Percentiles rank a stretch among this genome's conserved stretches.
phyloP scores from a whole-genome alignment of 768 basidiomycete genomes.

The Russula sp. region DNA sequence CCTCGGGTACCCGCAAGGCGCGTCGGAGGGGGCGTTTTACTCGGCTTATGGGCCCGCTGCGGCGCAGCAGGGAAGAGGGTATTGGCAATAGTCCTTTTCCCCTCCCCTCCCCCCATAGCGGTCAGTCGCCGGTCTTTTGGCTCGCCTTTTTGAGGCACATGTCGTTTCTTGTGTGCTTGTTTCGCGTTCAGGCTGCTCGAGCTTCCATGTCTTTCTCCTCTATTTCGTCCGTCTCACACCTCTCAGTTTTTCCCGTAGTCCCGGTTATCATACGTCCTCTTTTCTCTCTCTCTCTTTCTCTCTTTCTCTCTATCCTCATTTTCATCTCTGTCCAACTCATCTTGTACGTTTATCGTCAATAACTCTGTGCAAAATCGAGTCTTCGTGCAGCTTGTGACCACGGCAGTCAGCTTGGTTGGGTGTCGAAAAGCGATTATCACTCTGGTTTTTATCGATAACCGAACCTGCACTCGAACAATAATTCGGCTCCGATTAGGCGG shows the following conservation, averaged over 20 bases:
- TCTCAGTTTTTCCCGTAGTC: constrained; percentile 16
- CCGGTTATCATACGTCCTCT: constrained; percentile 19
- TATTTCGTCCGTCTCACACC: constrained; percentile 20
- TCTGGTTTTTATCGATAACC: no score
- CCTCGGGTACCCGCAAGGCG: constrained; percentile 58
- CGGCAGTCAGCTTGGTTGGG: constrained; percentile 3
- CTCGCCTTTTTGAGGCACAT: not conserved
- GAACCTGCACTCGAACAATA: no score
- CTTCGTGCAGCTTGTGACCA: constrained; percentile 13
- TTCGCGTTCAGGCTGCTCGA: constrained; percentile 8
- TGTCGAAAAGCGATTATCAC: no score
- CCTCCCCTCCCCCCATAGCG: not conserved
- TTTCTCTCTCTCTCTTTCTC: no score
- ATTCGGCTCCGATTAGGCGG: no score
- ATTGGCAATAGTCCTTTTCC: constrained; percentile 30
- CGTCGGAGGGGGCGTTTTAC: constrained; percentile 58
- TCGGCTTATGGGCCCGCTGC: constrained; percentile 48
- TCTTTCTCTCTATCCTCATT: constrained; percentile 19
- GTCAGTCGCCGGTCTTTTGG: not conserved
- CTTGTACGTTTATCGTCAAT: constrained; percentile 28
- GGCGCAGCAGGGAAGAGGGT: constrained; percentile 38
- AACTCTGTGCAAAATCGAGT: constrained; percentile 20
- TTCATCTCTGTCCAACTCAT: constrained; percentile 24
- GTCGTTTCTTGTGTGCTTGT: constrained; percentile 9
- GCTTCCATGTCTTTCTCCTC: constrained; percentile 18